These are phyloP conservation scores for Ceratocystis eucalypticola DNA, from an alignment of 2,329 filamentous ascomycete genomes.

Conservation along the genomic window DNA sequence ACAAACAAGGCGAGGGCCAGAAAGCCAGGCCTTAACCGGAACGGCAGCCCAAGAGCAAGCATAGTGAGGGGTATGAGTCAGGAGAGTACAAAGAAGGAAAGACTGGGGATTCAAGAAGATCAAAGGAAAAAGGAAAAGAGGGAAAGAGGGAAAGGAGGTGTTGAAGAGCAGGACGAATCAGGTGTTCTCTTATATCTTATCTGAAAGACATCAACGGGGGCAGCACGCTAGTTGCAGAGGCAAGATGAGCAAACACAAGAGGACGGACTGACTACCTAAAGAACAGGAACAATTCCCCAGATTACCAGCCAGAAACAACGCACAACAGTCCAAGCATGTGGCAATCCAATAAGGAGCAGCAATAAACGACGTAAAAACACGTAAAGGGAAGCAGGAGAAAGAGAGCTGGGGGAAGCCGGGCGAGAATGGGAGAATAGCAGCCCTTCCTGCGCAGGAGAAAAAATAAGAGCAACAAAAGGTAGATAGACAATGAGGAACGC, in stretches of 20 bases:
- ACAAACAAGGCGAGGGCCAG: slow-evolving; percentile 6
- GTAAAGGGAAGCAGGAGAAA: neutral
- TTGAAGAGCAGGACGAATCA: neutral
- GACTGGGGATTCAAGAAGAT: neutral
- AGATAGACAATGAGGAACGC: no score
- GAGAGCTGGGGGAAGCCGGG: neutral
- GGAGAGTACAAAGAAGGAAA: neutral
- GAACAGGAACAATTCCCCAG: neutral
- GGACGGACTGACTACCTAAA: neutral
- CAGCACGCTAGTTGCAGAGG: no score
- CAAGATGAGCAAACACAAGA: neutral
- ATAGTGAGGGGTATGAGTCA: neutral
- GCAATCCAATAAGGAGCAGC: neutral
- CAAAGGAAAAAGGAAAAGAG: neutral
- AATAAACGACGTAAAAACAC: neutral
- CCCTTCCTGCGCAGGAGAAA: no score
- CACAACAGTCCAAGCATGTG: neutral
- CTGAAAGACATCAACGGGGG: neutral
- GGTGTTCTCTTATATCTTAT: neutral
- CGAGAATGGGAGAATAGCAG: neutral
- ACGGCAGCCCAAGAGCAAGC: neutral
- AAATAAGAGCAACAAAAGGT: no score
- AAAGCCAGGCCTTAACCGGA: neutral
- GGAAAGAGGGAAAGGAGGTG: neutral
- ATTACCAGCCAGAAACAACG: neutral